Percentiles rank a stretch among this genome's conserved stretches.
phyloP scores from a whole-genome alignment of 225 moss, liverwort and hornwort species.

The Physcomitrium patens region DNA sequence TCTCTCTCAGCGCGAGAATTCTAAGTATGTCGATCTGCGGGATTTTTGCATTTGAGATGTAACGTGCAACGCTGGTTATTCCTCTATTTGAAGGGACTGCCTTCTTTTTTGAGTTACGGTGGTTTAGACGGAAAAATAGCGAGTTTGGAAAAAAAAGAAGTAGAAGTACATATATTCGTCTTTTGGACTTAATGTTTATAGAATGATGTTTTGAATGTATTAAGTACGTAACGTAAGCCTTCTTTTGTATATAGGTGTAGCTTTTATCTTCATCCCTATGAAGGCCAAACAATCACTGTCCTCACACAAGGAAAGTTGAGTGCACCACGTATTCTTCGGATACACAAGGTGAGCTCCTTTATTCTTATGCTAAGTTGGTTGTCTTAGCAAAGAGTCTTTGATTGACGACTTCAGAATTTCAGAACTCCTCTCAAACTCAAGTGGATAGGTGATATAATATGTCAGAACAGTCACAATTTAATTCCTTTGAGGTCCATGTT shows the following conservation, averaged over 20 bases:
- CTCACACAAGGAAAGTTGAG: constrained; percentile 86
- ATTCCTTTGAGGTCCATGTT: constrained; percentile 6
- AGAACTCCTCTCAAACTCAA: too few species aligned
- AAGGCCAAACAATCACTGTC: constrained; percentile 70
- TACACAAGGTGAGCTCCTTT: constrained; percentile 69
- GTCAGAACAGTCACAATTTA: background rate
- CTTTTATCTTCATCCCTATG: constrained; percentile 80
- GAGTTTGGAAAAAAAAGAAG: too few species aligned
- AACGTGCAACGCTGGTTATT: background rate
- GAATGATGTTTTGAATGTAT: constrained; percentile 6
- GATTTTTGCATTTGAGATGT: background rate
- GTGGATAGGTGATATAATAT: background rate
- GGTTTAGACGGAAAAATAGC: too few species aligned
- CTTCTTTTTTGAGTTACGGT: too few species aligned
- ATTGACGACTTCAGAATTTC: background rate
- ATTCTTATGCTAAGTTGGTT: background rate
- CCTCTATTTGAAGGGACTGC: constrained; percentile 5
- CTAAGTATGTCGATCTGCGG: constrained; percentile 52
- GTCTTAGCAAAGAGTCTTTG: constrained; percentile 1
- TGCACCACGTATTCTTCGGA: constrained; percentile 88
- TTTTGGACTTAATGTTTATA: background rate
- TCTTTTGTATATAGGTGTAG: constrained; percentile 61
- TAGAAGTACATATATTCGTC: too few species aligned
- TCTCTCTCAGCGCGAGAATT: constrained; percentile 75
- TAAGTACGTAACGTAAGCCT: background rate